These are phyloP conservation scores for Phytophthora pini DNA, from an alignment of 352 stramenopile species.

Conservation along the genomic window DNA sequence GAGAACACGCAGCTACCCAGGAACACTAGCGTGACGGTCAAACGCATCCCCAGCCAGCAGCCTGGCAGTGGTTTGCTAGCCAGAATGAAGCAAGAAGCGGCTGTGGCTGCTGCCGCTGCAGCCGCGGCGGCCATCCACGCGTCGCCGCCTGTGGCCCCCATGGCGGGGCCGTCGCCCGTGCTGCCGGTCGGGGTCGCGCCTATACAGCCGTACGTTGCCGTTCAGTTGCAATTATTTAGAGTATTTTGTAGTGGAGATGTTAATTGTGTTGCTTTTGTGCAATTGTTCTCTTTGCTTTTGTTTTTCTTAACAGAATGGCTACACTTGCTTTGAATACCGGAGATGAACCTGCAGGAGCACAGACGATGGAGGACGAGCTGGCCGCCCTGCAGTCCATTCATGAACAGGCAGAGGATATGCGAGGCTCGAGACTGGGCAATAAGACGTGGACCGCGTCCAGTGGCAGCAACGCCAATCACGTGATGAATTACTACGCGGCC, in stretches of 20 bases:
- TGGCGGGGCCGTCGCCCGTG: constrained; percentile 47
- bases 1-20: constrained; percentile 90
- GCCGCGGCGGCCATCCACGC: constrained; percentile 46
- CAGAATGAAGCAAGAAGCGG: constrained; percentile 87
- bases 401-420: constrained; percentile 85
- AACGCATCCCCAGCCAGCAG: constrained; percentile 88
- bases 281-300: constrained; percentile 15
- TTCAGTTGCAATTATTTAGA: constrained; percentile 8
- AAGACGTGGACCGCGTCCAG: constrained; percentile 83
- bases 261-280: background rate
- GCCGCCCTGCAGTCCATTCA: constrained; percentile 85
- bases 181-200: constrained; percentile 33
- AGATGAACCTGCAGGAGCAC: constrained; percentile 46
- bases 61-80: constrained; percentile 78
- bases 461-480: constrained; percentile 81
- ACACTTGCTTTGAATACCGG: constrained; percentile 29
- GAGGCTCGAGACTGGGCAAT: constrained; percentile 77
- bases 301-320: constrained; percentile 31
- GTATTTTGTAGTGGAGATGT: constrained; percentile 15
- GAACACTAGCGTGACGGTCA: constrained; percentile 93
- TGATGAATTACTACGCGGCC: constrained; percentile 79
- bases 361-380: constrained; percentile 88
- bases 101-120: constrained; percentile 57
- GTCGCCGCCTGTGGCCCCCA: constrained; percentile 50
- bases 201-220: constrained; percentile 50